Conservation (phyloP, 2,329 filamentous ascomycete genomes). For the Lachnellula willkommii region DNA sequence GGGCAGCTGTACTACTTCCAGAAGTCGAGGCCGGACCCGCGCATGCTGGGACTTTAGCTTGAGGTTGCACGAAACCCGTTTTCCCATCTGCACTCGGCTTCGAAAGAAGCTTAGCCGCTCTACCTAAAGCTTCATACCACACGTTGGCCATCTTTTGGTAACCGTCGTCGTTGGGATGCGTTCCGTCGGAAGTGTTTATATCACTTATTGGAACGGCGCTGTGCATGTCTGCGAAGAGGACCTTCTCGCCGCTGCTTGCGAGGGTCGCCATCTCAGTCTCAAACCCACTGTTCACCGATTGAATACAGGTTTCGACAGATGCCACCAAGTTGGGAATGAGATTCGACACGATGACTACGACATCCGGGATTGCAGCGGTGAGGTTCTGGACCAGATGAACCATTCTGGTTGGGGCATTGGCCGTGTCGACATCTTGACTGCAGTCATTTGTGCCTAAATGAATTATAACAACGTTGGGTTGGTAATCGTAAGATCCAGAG, state of each 20-base stretch:
- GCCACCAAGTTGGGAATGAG: constrained; percentile 30
- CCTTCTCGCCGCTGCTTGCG: constrained; percentile 33
- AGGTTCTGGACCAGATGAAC: constrained; percentile 35
- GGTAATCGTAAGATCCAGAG: constrained; percentile 26
- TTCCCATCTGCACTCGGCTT: background rate
- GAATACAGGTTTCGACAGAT: constrained; percentile 10
- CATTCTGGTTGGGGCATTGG: constrained; percentile 31
- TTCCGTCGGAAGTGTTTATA: constrained; percentile 13
- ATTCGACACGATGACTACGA: constrained; percentile 30
- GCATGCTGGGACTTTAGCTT: background rate
- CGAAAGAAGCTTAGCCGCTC: background rate
- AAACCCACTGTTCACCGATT: constrained; percentile 31
- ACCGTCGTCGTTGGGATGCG: constrained; percentile 21
- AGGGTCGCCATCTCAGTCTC: constrained; percentile 27
- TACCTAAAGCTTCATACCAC: constrained; percentile 4
- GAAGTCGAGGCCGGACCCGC: background rate
- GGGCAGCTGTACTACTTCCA: background rate
- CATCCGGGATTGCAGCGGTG: constrained; percentile 29
- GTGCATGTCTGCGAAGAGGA: constrained; percentile 40
- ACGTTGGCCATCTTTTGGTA: constrained; percentile 23
- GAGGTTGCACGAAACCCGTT: background rate
- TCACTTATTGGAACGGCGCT: constrained; percentile 9
- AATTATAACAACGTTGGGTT: constrained; percentile 39
- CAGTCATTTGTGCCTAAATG: constrained; percentile 44
- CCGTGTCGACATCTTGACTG: constrained; percentile 31